A percentile compares a stretch with the other conserved stretches of the same genome.
These are phyloP conservation scores for Fusarium penzigii DNA, from an alignment of 2,329 filamentous ascomycete species.

Conservation along the genomic window DNA sequence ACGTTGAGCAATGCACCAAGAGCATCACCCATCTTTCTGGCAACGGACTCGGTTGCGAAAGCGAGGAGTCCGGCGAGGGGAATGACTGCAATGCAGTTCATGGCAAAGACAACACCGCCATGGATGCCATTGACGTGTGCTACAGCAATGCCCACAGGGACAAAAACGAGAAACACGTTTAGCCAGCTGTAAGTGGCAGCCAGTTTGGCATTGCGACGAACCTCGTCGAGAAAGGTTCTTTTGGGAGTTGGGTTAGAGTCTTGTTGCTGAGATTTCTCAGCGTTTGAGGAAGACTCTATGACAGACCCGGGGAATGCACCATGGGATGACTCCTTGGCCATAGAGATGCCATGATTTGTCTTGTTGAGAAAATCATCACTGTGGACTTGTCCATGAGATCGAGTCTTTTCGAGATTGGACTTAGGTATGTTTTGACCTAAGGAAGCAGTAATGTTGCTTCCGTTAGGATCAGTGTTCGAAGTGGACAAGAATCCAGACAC, in stretches of 20 bases:
- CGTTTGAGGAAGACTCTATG: slow-evolving; percentile 39
- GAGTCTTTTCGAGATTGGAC: slow-evolving; percentile 14
- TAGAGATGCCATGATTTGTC: slow-evolving; percentile 23
- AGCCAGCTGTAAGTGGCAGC: slow-evolving; percentile 73
- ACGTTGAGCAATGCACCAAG: slow-evolving; percentile 74
- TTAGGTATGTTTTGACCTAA: slow-evolving; percentile 15
- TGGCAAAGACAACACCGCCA: slow-evolving; percentile 66
- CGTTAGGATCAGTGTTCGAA: slow-evolving; percentile 6
- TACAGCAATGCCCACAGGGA: slow-evolving; percentile 73
- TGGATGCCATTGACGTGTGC: slow-evolving; percentile 54
- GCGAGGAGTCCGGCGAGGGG: slow-evolving; percentile 72
- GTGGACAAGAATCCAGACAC: slow-evolving; percentile 49
- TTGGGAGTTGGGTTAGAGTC: slow-evolving; percentile 34
- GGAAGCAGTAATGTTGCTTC: slow-evolving; percentile 11
- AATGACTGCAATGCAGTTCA: slow-evolving; percentile 76
- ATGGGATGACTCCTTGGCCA: slow-evolving; percentile 45
- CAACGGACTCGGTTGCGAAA: slow-evolving; percentile 75
- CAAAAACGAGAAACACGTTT: slow-evolving; percentile 75
- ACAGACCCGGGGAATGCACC: slow-evolving; percentile 58
- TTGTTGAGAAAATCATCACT: slow-evolving; percentile 12
- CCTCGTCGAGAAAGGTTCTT: slow-evolving; percentile 48
- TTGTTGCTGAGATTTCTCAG: slow-evolving; percentile 18
- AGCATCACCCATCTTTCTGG: slow-evolving; percentile 70
- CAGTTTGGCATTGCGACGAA: slow-evolving; percentile 53
- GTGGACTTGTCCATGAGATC: slow-evolving; percentile 6